Percentiles rank a stretch among this genome's conserved stretches.
These are phyloP conservation scores for Hymenoscyphus salicellus DNA, from an alignment of 2,329 filamentous ascomycete species.

Conservation along the genomic window DNA sequence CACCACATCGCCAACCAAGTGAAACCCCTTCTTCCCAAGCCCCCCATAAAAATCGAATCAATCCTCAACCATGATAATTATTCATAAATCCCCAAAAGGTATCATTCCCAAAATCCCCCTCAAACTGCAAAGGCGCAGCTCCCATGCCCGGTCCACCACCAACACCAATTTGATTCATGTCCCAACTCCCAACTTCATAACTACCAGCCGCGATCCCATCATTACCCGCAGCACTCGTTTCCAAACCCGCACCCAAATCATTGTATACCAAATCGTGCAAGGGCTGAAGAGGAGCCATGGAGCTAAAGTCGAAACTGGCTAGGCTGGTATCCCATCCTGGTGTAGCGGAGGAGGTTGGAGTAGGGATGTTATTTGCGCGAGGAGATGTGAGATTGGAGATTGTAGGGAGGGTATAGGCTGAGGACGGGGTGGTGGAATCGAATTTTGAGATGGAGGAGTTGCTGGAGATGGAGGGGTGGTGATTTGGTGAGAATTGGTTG, in stretches of 20 bases:
- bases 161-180: constrained; percentile 7
- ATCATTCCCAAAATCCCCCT: constrained; percentile 52
- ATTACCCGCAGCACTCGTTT: not conserved
- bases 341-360: constrained; percentile 6
- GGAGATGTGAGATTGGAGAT: constrained; percentile 30
- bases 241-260: constrained; percentile 39
- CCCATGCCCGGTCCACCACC: constrained; percentile 4
- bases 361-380: not conserved
- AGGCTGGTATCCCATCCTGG: constrained; percentile 33
- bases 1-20: not conserved
- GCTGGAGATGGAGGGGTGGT: constrained; percentile 19
- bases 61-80: constrained; percentile 34
- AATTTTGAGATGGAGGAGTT: constrained; percentile 13
- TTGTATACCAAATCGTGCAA: constrained; percentile 57
- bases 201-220: constrained; percentile 4
- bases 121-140: constrained; percentile 47
- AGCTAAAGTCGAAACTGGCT: constrained; percentile 47
- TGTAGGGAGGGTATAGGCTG: constrained; percentile 28
- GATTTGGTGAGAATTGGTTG: constrained; percentile 4
- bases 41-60: not conserved
- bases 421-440: constrained; percentile 8
- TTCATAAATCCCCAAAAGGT: constrained; percentile 58
- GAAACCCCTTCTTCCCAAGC: not conserved
- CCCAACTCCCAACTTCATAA: constrained; percentile 12
- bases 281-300: constrained; percentile 54